A percentile compares a stretch with the other conserved stretches of the same genome.
phyloP scores from a whole-genome alignment of 306 rosid species.

The Prunus salicina region DNA sequence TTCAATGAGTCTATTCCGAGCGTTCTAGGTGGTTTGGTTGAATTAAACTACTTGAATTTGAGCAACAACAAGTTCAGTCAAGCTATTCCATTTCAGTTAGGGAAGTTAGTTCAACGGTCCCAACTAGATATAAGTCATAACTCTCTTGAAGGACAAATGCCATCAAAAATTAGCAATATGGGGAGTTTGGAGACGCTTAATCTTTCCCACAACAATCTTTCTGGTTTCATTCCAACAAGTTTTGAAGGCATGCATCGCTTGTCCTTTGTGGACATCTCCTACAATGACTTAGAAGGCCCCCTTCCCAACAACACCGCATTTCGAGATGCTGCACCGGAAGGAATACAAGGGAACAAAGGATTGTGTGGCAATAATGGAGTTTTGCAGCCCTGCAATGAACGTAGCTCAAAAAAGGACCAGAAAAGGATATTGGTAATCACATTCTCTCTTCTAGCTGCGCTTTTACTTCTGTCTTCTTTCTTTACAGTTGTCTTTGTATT shows the following conservation, averaged over 20 bases:
- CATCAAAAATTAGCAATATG: neutral
- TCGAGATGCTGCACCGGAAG: neutral
- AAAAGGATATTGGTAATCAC: neutral
- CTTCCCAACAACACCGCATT: slow-evolving; percentile 17
- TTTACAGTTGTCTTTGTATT: neutral
- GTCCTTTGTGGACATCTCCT: slow-evolving; percentile 8
- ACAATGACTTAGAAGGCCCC: slow-evolving; percentile 19
- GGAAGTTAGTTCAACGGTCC: neutral
- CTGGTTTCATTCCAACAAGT: slow-evolving; percentile 9
- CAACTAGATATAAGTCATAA: slow-evolving; percentile 6
- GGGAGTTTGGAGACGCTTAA: slow-evolving; percentile 8
- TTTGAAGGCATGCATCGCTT: slow-evolving; percentile 10
- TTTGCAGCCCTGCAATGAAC: neutral
- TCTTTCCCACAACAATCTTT: slow-evolving; percentile 19
- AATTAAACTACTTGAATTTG: slow-evolving; percentile 12
- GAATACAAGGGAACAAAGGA: slow-evolving; percentile 15
- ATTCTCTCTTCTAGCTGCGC: slow-evolving; percentile 10
- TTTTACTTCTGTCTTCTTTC: neutral
- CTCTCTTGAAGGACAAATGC: slow-evolving; percentile 3
- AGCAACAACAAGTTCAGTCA: slow-evolving; percentile 5
- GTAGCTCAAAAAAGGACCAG: neutral
- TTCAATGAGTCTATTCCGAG: slow-evolving; percentile 2
- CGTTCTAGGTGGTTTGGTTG: neutral
- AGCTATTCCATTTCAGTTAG: slow-evolving; percentile 6
- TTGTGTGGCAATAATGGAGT: slow-evolving; percentile 8